Evolutionary conservation across 495 filamentous ascomycete genomes (phyloP), one percentile per base, ranked within the genome.

Genomic region (Hyphodiscus hymeniophilus): DNA sequence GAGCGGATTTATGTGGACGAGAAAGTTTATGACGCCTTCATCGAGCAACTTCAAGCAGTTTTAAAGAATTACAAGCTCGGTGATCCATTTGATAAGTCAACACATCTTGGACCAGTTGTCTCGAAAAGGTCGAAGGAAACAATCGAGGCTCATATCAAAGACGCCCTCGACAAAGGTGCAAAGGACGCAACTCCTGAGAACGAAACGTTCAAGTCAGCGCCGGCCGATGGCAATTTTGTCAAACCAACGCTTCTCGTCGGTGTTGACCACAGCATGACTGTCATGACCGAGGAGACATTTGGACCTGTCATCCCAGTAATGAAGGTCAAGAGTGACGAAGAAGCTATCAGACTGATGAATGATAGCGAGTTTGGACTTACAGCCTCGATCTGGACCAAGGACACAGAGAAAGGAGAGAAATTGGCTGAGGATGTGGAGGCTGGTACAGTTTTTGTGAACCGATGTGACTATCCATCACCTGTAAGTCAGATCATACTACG

Each of bases 361-460:
- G 89, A 96, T 55, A 91, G 85, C 63, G 80, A 95, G 46, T 94
- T 92, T 60, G 92, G 92, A 2, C 72, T 98, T 45, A 96, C 94
- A 1, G 91, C 89, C n/a, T 95, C 89, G 58, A 88, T 98, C 32
- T 98, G 92, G 92, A 96, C 92, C 15, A 95, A 94, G 61, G 89
- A 97, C 57, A 76, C 82, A 2, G 72, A 65, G 3, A 78, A 71
- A 51, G 94, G 84, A n/a, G 81, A 89, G 49, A 72, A 82, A 55
- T 65, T 98, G 24, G 80, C 81, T 12, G 84, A 95, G 44, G 69
- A 75, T 23, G 79, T 98, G 28, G 91, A 96, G 52, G 92, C 92
- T 15, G 92, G 92, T 8, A 98, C 92, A 2, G 90, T 96, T 13
- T 98, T 94, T 65, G 85, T 98, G 56, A 98, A 98, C 59, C 81